A percentile compares a stretch with the other conserved stretches of the same genome.
Evolutionary conservation across 257 asterid species (phyloP).

Genomic region (Ehretia macrophylla): DNA sequence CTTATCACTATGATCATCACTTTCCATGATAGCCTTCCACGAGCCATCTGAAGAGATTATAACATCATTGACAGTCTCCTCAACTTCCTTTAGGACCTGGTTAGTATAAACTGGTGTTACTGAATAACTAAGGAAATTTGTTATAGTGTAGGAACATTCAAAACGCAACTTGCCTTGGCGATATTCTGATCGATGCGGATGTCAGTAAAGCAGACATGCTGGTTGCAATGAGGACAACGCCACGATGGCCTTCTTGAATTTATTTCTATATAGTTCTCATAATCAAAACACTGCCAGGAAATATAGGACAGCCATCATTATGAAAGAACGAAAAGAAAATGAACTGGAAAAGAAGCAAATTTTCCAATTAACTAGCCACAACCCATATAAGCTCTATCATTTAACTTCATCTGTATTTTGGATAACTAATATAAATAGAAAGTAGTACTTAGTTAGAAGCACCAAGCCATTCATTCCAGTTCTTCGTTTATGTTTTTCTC

Average conservation of each 20-base stretch:
- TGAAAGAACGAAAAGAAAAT: constrained; percentile 8
- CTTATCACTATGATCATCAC: constrained; percentile 37
- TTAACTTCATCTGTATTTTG: no score
- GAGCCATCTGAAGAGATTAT: constrained; percentile 12
- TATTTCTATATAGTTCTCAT: constrained; percentile 9
- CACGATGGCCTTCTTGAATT: constrained; percentile 12
- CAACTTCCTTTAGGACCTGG: constrained; percentile 14
- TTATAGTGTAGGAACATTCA: not conserved
- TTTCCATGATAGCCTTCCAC: constrained; percentile 31
- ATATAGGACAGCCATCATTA: not conserved
- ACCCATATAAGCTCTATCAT: no score
- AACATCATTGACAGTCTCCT: constrained; percentile 8
- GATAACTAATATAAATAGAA: no score
- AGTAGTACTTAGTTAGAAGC: no score
- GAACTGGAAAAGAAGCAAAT: not conserved
- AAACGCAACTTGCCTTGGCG: constrained; percentile 3
- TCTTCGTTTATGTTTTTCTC: no score
- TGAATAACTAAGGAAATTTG: not conserved
- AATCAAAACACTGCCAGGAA: constrained; percentile 12
- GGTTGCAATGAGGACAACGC: constrained; percentile 16
- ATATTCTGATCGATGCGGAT: constrained; percentile 4
- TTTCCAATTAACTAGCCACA: no score
- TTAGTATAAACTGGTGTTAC: not conserved
- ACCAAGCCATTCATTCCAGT: no score
- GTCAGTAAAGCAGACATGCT: constrained; percentile 5